Evolutionary conservation across 768 basidiomycete genomes (phyloP).

Genomic region (Gloeopeniophorella convolvens): DNA sequence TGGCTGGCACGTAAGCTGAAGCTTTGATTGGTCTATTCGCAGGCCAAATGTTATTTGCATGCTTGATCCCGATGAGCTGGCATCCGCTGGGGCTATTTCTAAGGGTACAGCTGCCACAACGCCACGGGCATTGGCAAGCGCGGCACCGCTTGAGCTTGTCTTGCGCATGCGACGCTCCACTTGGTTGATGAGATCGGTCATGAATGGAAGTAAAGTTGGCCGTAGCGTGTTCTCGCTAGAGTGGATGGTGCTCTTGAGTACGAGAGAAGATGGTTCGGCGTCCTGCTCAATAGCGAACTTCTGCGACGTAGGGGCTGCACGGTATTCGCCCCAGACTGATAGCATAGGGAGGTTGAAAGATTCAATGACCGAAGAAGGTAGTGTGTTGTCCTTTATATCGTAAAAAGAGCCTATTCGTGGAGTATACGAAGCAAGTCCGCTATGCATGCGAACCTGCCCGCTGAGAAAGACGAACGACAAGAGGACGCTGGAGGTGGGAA

Average conservation of each 20-base stretch:
- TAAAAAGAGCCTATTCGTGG: constrained; percentile 22
- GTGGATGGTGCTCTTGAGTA: constrained; percentile 86
- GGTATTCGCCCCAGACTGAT: constrained; percentile 80
- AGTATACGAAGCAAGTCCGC: constrained; percentile 35
- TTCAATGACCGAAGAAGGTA: constrained; percentile 50
- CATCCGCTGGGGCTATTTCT: constrained; percentile 11
- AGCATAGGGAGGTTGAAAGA: constrained; percentile 68
- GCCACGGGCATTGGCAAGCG: not conserved
- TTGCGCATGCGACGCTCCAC: constrained; percentile 67
- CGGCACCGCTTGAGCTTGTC: constrained; percentile 30
- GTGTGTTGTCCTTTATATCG: constrained; percentile 47
- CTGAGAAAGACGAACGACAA: constrained; percentile 73
- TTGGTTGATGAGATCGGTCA: constrained; percentile 65
- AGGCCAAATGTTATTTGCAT: constrained; percentile 81
- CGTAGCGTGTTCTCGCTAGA: constrained; percentile 80
- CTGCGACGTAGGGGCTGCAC: constrained; percentile 44
- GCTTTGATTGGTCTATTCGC: constrained; percentile 83
- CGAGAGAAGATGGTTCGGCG: constrained; percentile 50
- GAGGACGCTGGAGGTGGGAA: constrained; percentile 55
- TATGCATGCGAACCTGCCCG: constrained; percentile 75
- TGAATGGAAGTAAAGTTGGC: constrained; percentile 79
- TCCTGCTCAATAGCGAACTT: constrained; percentile 28
- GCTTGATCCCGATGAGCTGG: constrained; percentile 32
- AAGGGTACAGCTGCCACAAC: not conserved
- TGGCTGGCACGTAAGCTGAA: constrained; percentile 83